These are phyloP conservation scores for Amaranthus cruentus DNA, from an alignment of 148 eudicot species.

Conservation along the genomic window DNA sequence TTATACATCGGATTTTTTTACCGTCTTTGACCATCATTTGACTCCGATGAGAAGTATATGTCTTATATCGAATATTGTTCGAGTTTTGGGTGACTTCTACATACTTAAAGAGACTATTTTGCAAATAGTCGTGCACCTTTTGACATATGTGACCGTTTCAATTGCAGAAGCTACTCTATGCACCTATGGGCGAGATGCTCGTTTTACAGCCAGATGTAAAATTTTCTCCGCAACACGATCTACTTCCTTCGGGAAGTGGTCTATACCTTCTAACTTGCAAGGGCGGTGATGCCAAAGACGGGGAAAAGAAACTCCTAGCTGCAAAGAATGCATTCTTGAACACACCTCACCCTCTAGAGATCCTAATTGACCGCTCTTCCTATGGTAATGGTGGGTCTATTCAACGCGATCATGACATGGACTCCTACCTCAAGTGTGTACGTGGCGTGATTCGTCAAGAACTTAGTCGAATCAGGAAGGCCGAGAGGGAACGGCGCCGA, in stretches of 20 bases:
- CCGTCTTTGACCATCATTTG: too few relatives aligned
- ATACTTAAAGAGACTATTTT: neutral
- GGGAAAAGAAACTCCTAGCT: conserved; percentile 58
- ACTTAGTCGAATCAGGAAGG: conserved; percentile 52
- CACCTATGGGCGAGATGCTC: conserved; percentile 93
- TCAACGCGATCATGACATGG: conserved; percentile 85
- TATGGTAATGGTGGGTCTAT: conserved; percentile 78
- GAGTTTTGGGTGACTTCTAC: too few relatives aligned
- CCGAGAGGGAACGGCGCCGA: conserved; percentile 42
- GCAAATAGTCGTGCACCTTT: neutral
- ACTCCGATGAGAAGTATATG: too few relatives aligned
- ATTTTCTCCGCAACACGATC: conserved; percentile 72
- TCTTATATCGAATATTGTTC: too few relatives aligned
- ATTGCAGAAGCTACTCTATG: conserved; percentile 62
- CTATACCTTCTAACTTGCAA: conserved; percentile 57
- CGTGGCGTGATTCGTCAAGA: conserved; percentile 64
- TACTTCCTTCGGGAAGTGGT: conserved; percentile 87
- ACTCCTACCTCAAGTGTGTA: conserved; percentile 61
- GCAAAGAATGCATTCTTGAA: conserved; percentile 65
- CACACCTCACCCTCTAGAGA: conserved; percentile 93
- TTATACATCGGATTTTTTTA: too few relatives aligned
- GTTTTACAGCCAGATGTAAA: conserved; percentile 87
- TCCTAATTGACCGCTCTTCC: conserved; percentile 78
- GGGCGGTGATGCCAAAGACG: conserved; percentile 32
- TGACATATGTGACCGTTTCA: conserved; percentile 1